Evolutionary conservation across 441 rosid genomes (phyloP).

Genomic region (Geranium incanum): DNA sequence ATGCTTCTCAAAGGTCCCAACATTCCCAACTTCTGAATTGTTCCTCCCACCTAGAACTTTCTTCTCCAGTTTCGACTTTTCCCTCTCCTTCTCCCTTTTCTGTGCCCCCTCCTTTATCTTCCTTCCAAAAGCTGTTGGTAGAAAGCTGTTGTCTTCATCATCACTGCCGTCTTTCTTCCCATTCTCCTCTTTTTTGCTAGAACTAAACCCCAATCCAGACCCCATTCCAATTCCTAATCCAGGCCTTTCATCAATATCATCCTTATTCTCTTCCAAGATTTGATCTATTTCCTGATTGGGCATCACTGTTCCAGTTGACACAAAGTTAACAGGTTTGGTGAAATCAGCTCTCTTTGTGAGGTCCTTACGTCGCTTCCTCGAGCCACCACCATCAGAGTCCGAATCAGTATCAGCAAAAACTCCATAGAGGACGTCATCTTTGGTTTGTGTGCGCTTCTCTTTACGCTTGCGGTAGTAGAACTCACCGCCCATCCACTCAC

Average conservation of each 20-base stretch:
- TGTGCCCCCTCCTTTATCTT: conserved; percentile 51
- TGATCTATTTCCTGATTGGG: conserved; percentile 62
- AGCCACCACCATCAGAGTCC: conserved; percentile 35
- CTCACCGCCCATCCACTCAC: conserved; percentile 59
- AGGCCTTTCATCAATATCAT: conserved; percentile 24
- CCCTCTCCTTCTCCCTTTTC: conserved; percentile 45
- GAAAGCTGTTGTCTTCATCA: conserved; percentile 25
- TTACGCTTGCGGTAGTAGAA: conserved; percentile 48
- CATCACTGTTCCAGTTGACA: conserved; percentile 59
- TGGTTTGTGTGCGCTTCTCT: conserved; percentile 63
- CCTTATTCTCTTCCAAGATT: conserved; percentile 37
- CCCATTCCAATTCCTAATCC: conserved; percentile 29
- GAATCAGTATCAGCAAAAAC: conserved; percentile 43
- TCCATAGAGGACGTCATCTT: conserved; percentile 60
- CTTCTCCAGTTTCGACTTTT: conserved; percentile 40
- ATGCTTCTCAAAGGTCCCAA: conserved; percentile 58
- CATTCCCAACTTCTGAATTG: conserved; percentile 34
- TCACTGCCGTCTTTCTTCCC: conserved; percentile 19
- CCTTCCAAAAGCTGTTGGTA: conserved; percentile 58
- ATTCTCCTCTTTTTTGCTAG: conserved; percentile 19
- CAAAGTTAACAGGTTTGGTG: conserved; percentile 66
- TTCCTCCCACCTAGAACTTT: conserved; percentile 34
- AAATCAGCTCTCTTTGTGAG: conserved; percentile 30
- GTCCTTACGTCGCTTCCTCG: background rate
- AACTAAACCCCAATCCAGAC: conserved; percentile 50